Evolutionary conservation across 176 grass and related monocot genomes (phyloP).

Genomic region (Zoysia pacifica): DNA sequence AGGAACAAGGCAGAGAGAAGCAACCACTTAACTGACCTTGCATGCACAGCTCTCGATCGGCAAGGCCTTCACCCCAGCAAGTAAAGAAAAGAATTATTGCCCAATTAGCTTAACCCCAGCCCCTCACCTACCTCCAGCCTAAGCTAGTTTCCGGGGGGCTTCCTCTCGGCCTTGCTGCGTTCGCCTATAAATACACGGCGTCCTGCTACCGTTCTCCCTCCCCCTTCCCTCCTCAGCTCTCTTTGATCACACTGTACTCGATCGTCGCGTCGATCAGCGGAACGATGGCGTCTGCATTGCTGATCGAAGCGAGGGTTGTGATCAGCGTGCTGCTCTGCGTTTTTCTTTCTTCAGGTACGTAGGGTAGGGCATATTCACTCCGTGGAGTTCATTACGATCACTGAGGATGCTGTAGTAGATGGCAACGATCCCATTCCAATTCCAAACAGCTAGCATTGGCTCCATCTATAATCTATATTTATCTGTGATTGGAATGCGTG

Average conservation of each 20-base stretch:
- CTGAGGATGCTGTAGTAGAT: neutral
- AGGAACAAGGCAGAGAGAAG: conserved; percentile 19
- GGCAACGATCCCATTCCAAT: neutral
- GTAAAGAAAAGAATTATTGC: conserved; percentile 97
- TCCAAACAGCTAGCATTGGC: neutral
- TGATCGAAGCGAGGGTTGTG: conserved; percentile 20
- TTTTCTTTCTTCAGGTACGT: conserved; percentile 63
- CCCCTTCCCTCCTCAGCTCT: conserved; percentile 35
- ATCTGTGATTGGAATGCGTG: conserved; percentile 14
- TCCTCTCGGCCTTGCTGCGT: neutral
- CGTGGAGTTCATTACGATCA: neutral
- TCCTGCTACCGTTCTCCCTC: conserved; percentile 29
- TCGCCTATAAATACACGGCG: conserved; percentile 18
- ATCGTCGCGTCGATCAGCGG: neutral
- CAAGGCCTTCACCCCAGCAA: conserved; percentile 75
- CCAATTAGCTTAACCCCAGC: conserved; percentile 35
- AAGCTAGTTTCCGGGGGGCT: neutral
- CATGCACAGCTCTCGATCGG: conserved; percentile 7
- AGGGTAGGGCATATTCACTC: neutral
- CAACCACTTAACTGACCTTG: conserved; percentile 19
- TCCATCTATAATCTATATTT: neutral
- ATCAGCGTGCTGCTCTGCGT: conserved; percentile 49
- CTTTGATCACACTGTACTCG: conserved; percentile 7
- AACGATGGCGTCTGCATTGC: conserved; percentile 36
- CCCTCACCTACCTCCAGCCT: conserved; percentile 31